These are phyloP conservation scores for Yarrowia keelungensis DNA, from an alignment of 805 yeast species.

Conservation along the genomic window DNA sequence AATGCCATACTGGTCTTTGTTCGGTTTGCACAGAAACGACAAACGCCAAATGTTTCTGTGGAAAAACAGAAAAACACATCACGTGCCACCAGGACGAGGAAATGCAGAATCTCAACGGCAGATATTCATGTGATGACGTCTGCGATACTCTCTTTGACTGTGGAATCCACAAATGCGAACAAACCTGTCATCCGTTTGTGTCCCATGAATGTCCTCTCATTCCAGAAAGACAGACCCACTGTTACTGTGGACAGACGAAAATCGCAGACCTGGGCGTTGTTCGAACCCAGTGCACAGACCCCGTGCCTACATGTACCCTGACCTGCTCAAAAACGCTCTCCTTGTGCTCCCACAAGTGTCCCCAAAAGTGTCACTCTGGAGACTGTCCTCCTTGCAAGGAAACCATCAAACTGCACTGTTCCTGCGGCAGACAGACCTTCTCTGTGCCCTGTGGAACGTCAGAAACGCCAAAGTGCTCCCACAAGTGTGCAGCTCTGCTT, in stretches of 20 bases:
- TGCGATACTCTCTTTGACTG: slow-evolving; percentile 66
- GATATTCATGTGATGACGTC: slow-evolving; percentile 53
- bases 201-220: slow-evolving; percentile 64
- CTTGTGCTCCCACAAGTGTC: slow-evolving; percentile 76
- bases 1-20: slow-evolving; percentile 84
- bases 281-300: slow-evolving; percentile 72
- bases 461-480: slow-evolving; percentile 64
- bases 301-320: slow-evolving; percentile 75
- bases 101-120: slow-evolving; percentile 12
- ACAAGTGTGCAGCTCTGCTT: slow-evolving; percentile 74
- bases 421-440: slow-evolving; percentile 62
- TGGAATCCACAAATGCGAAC: slow-evolving; percentile 61
- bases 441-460: slow-evolving; percentile 69
- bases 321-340: slow-evolving; percentile 64
- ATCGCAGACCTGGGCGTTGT: slow-evolving; percentile 51
- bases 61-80: slow-evolving; percentile 52
- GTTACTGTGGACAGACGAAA: slow-evolving; percentile 79
- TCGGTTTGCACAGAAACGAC: slow-evolving; percentile 68
- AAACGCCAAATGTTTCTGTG: slow-evolving; percentile 75
- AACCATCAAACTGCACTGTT: slow-evolving; percentile 60
- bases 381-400: slow-evolving; percentile 72
- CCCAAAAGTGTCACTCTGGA: slow-evolving; percentile 76
- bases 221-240: slow-evolving; percentile 65
- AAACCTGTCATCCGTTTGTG: slow-evolving; percentile 61
- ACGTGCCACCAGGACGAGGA: slow-evolving; percentile 42